Conservation (phyloP, 2,329 filamentous ascomycete genomes). For the Aspergillus ruber region DNA sequence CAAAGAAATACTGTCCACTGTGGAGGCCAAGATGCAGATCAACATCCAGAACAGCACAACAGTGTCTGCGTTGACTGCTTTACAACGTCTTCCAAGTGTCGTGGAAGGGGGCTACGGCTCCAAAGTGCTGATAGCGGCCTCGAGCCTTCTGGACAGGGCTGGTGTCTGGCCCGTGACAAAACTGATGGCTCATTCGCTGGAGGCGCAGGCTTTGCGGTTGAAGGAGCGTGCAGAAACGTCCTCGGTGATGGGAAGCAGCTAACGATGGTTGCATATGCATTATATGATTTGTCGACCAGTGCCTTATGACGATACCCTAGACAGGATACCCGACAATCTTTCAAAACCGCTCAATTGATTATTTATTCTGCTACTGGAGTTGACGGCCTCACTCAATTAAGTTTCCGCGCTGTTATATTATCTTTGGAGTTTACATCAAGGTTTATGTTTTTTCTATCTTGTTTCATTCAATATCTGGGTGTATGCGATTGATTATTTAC, state of each 20-base stretch:
- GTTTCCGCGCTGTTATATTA: not conserved
- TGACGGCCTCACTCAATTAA: not conserved
- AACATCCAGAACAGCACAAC: constrained; percentile 50
- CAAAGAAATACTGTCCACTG: constrained; percentile 66
- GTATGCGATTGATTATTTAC: not conserved
- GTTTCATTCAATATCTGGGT: not conserved
- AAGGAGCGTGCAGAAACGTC: constrained; percentile 49
- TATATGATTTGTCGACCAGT: not conserved
- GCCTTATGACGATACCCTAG: constrained; percentile 4
- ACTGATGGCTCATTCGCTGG: constrained; percentile 60
- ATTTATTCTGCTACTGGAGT: no score
- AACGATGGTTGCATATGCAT: constrained; percentile 7
- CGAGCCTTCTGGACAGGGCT: constrained; percentile 79
- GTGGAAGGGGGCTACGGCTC: constrained; percentile 71
- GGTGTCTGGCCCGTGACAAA: constrained; percentile 87
- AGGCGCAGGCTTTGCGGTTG: constrained; percentile 58
- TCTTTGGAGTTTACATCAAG: not conserved
- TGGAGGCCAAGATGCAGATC: constrained; percentile 71
- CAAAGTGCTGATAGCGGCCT: constrained; percentile 76
- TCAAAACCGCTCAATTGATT: no score
- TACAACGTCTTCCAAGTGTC: constrained; percentile 51
- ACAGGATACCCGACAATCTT: not conserved
- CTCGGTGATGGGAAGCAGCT: constrained; percentile 24
- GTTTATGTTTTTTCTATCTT: not conserved
- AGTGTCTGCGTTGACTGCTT: constrained; percentile 45